Evolutionary conservation across 139 green algal species (phyloP), one percentile per base, ranked within the genome.

Genomic region (Tetraselmis striata): DNA sequence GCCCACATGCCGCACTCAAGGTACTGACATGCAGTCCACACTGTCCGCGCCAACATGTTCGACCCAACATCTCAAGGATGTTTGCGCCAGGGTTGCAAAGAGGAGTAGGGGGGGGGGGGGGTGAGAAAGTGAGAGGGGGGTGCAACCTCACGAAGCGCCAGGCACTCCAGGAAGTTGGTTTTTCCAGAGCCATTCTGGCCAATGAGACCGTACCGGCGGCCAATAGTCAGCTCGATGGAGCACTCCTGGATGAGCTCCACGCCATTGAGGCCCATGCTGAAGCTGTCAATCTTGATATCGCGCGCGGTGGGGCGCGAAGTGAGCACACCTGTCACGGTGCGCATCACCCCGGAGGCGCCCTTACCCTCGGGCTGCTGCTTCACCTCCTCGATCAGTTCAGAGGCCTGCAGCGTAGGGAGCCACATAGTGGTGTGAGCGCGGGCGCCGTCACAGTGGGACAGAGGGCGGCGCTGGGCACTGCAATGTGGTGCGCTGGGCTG

Each of bases 221-320:
- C 94, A 31, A 95, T 93, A 59, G 93, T 96, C 18, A 97, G 86
- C 88, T 96, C 92, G 29, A 97, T 94, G 78, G 86, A 89, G 83
- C 91, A 95, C 45, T 95, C 92, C 67, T 83, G 75, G 23, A 94
- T 91, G n/a, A 93, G 86, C 84, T 94, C 89, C 11, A 82, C 76
- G 5, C 93, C 93, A 28, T 89, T 89, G 58, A 96, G 87, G n/a
- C 84, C 86, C 88, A 96, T 91, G 59, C 84, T 90, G 88, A 95
- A 94, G 59, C 80, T 81, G 28, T 83, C 83, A 30, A 91, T 91
- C 79, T 92, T 90, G 81, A 94, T 91, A 83, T 93, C 90, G 24
- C 82, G 80, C 1, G 88, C 85, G 23, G 89, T 89, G 58, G 89
- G 89, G 23, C 86, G 86, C 1, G 89, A 93, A 0, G 85, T 82